phyloP scores from a whole-genome alignment of 768 basidiomycete genomes.

The Leccinum fibrillosum region DNA sequence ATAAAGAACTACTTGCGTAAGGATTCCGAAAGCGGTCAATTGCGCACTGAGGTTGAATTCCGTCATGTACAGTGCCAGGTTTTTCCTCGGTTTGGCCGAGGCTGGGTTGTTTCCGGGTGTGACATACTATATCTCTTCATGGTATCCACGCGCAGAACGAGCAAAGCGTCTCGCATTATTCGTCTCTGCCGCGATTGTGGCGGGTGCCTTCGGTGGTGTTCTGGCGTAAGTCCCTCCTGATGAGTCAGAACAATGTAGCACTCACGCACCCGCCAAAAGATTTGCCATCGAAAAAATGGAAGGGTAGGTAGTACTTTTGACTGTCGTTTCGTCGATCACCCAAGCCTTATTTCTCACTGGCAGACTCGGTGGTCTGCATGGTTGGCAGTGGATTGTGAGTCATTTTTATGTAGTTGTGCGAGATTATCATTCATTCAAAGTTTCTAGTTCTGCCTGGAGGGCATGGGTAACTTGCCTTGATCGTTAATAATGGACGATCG shows the following conservation, averaged over 20 bases:
- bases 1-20: constrained; percentile 27
- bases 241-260: no score
- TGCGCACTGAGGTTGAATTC: constrained; percentile 1
- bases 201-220: constrained; percentile 48
- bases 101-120: constrained; percentile 41
- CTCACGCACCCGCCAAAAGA: constrained; percentile 20
- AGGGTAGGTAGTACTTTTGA: constrained; percentile 29
- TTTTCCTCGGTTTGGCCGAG: constrained; percentile 47
- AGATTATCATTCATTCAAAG: constrained; percentile 1
- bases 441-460: constrained; percentile 31
- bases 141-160: constrained; percentile 58
- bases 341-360: not conserved
- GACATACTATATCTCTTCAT: constrained; percentile 44
- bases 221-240: constrained; percentile 35
- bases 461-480: constrained; percentile 13
- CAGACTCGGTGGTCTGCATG: constrained; percentile 31
- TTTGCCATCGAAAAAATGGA: constrained; percentile 33
- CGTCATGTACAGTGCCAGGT: constrained; percentile 26
- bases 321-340: not conserved
- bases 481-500: not conserved
- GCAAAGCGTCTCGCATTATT: constrained; percentile 56
- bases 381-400: constrained; percentile 40
- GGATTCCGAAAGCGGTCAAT: not conserved
- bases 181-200: constrained; percentile 53
- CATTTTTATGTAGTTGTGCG: no score